phyloP scores from a whole-genome alignment of 106 monocot genomes.

The Phalaenopsis aphrodite region DNA sequence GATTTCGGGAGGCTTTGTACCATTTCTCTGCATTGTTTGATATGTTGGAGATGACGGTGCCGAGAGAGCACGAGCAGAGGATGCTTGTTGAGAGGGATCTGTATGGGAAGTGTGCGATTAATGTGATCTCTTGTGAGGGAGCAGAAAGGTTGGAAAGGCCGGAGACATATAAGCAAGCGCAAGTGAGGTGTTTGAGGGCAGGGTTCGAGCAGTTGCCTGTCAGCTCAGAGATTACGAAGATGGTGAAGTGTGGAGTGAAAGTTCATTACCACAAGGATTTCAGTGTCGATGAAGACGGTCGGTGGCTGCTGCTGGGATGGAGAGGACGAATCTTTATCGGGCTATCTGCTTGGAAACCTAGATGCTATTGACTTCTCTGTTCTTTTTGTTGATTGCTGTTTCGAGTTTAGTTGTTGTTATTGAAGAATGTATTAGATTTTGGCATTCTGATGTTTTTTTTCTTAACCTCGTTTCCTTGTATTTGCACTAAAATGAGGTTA shows the following conservation, averaged over 20 bases:
- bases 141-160: slow-evolving; percentile 53
- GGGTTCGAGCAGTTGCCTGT: slow-evolving; percentile 51
- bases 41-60: slow-evolving; percentile 53
- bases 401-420: neutral
- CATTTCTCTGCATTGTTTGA: slow-evolving; percentile 60
- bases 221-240: slow-evolving; percentile 22
- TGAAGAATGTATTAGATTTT: neutral
- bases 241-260: slow-evolving; percentile 29
- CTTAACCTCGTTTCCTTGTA: no score
- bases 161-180: slow-evolving; percentile 73
- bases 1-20: slow-evolving; percentile 59
- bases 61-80: slow-evolving; percentile 49
- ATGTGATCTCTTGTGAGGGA: slow-evolving; percentile 72
- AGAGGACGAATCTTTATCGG: slow-evolving; percentile 47
- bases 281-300: slow-evolving; percentile 39
- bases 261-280: slow-evolving; percentile 52
- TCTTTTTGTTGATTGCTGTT: neutral
- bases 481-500: no score
- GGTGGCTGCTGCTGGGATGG: slow-evolving; percentile 72
- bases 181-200: slow-evolving; percentile 49
- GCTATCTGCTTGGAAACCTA: slow-evolving; percentile 55
- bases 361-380: neutral
- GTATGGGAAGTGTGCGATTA: slow-evolving; percentile 41
- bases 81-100: slow-evolving; percentile 54
- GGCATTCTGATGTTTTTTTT: neutral